These are phyloP conservation scores for Nematocida sp. DNA, from an alignment of 371 early-diverging fungal genomes.

Conservation along the genomic window DNA sequence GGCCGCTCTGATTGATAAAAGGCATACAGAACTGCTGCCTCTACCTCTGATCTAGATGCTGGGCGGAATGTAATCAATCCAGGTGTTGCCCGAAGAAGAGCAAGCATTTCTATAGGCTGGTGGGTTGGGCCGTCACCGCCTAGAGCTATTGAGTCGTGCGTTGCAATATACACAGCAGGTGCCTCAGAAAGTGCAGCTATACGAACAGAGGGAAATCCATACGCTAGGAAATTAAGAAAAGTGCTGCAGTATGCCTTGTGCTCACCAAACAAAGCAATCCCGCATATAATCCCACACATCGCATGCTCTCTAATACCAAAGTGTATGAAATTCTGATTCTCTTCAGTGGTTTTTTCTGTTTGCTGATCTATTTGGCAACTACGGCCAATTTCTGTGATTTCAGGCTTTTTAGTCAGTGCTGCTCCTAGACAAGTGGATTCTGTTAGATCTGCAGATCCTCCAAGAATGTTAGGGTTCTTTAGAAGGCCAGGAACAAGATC, in stretches of 20 bases:
- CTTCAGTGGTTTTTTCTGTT: slow-evolving; percentile 74
- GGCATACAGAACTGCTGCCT: slow-evolving; percentile 60
- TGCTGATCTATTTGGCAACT: slow-evolving; percentile 51
- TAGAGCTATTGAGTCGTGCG: slow-evolving; percentile 96
- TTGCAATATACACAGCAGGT: slow-evolving; percentile 88
- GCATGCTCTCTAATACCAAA: slow-evolving; percentile 98
- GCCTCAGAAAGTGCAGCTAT: slow-evolving; percentile 81
- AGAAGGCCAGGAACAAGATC: slow-evolving; percentile 76
- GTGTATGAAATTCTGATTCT: slow-evolving; percentile 82
- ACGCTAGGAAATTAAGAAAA: slow-evolving; percentile 87
- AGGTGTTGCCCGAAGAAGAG: slow-evolving; percentile 86
- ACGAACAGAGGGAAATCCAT: slow-evolving; percentile 81
- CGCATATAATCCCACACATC: slow-evolving; percentile 93
- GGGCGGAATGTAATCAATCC: slow-evolving; percentile 83
- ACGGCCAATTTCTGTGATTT: no score
- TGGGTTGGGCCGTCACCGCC: slow-evolving; percentile 98
- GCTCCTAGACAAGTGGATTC: slow-evolving; percentile 91
- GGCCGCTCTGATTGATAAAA: slow-evolving; percentile 73
- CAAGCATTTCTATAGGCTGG: slow-evolving; percentile 94
- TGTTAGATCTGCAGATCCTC: slow-evolving; percentile 97
- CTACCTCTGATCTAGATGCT: slow-evolving; percentile 87
- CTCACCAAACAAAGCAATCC: slow-evolving; percentile 80
- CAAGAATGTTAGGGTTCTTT: slow-evolving; percentile 72
- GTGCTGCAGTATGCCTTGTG: slow-evolving; percentile 85
- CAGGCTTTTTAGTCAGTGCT: no score